Base-by-base conservation (phyloP, 2,329 filamentous ascomycete genomes). In the Thermothelomyces thermophilus region DNA sequence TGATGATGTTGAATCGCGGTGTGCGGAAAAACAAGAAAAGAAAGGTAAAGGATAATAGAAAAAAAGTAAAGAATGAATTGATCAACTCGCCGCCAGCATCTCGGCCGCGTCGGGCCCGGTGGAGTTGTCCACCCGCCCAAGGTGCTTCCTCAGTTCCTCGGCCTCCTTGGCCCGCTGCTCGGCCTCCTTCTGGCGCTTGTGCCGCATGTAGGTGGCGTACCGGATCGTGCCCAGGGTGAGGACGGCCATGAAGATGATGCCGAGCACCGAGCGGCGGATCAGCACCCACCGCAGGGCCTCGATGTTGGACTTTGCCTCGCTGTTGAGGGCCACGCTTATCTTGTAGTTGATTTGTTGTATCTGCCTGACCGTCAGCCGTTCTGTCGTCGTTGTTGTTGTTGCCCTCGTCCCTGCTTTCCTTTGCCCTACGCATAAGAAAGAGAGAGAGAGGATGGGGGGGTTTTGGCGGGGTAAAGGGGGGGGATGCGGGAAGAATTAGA, bases 311-410 rank as follows among this genome's bases (percentile, higher is more conserved):
- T 91, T 90, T 41, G 86, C 83, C 66, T 97, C 93, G 55, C 88
- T 93, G 66, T 89, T 94, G 37, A 98, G 77, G 35, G 81, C 77
- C 28, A 95, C 89, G 19, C 87, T 94, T 66, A 98, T 97, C 66
- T 95, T 93, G 70, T 97, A 95, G 69, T 91, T 95, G 59, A 97
- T 77, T 71, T 95, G 86, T 74, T 96, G 90, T 55, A 95, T 90
- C 76, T 88, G 61, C 20, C 19, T 19, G 17, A 6, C 24, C 13
- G 48, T 52, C 16, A 46, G 48, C 17, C n/a, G 16, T 35, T n/a
- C 6, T 10, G 33, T 35, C 3, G 6, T 35, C 14, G 13, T 6
- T 35, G 16, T 9, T 26, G 24, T 26, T 9, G 24, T 26, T 9
- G n/a, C n/a, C n/a, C n/a, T n/a, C n/a, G n/a, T n/a, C n/a, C n/a